A percentile compares a stretch with the other conserved stretches of the same genome.
Conservation (phyloP, 2,329 filamentous ascomycete species). For the Aspergillus sojae region DNA sequence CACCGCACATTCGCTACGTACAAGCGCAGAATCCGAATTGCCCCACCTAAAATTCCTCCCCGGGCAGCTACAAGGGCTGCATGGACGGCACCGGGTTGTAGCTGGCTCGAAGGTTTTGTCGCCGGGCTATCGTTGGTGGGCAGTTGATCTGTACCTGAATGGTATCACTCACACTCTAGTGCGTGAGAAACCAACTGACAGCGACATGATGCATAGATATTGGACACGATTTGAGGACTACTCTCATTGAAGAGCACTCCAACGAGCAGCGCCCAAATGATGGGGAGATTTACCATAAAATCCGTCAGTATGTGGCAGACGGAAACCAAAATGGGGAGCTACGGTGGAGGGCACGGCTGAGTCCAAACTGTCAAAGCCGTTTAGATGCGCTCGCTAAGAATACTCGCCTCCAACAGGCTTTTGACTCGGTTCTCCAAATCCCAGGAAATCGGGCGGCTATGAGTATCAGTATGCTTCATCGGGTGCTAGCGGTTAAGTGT, state of each 20-base stretch:
- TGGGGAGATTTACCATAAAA: slow-evolving; percentile 15
- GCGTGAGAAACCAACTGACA: too few relatives aligned
- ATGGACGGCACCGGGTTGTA: slow-evolving; percentile 26
- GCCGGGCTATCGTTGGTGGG: slow-evolving; percentile 28
- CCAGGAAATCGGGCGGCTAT: slow-evolving; percentile 15
- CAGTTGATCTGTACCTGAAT: slow-evolving; percentile 32
- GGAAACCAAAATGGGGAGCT: slow-evolving; percentile 3
- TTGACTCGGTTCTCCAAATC: slow-evolving; percentile 16
- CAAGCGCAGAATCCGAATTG: neutral
- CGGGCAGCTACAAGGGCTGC: slow-evolving; percentile 26
- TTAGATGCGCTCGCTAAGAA: slow-evolving; percentile 14
- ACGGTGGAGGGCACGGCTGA: slow-evolving; percentile 15
- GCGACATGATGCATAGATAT: slow-evolving; percentile 11
- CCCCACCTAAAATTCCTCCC: slow-evolving; percentile 24
- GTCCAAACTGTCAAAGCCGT: slow-evolving; percentile 13
- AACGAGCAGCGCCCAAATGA: slow-evolving; percentile 14
- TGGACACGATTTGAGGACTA: slow-evolving; percentile 9
- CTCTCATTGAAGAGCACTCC: slow-evolving; percentile 17
- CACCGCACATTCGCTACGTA: neutral
- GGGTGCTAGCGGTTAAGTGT: slow-evolving; percentile 18
- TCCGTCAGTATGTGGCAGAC: slow-evolving; percentile 14
- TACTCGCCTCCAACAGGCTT: slow-evolving; percentile 6
- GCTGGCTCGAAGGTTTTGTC: slow-evolving; percentile 23
- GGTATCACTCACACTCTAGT: slow-evolving; percentile 15
- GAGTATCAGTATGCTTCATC: slow-evolving; percentile 19